Conservation (phyloP, 495 filamentous ascomycete genomes). For the Apiosordaria backusii region DNA sequence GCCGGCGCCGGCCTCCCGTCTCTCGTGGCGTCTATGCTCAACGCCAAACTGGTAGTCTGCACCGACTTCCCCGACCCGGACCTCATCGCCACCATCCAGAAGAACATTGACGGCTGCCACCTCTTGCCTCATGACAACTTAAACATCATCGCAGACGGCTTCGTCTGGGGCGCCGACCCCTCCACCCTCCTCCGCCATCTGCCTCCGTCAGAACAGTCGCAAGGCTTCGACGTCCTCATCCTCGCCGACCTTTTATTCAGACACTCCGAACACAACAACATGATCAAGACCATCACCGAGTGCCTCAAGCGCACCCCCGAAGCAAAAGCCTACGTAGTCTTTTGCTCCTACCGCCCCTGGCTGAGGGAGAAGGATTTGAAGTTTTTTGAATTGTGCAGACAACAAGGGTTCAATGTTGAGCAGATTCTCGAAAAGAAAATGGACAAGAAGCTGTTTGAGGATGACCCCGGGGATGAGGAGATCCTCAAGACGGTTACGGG, state of each 20-base stretch:
- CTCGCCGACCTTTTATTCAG: slow-evolving; percentile 88
- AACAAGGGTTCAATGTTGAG: slow-evolving; percentile 65
- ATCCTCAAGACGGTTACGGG: slow-evolving; percentile 78
- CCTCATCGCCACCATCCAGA: slow-evolving; percentile 67
- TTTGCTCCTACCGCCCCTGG: slow-evolving; percentile 92
- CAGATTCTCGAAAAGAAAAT: slow-evolving; percentile 77
- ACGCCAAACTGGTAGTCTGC: slow-evolving; percentile 66
- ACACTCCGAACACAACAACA: slow-evolving; percentile 74
- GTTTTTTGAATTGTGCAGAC: slow-evolving; percentile 74
- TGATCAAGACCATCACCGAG: slow-evolving; percentile 64
- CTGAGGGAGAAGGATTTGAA: slow-evolving; percentile 73
- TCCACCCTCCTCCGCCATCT: slow-evolving; percentile 52
- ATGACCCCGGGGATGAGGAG: slow-evolving; percentile 75
- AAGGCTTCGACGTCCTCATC: slow-evolving; percentile 73
- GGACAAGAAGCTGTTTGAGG: slow-evolving; percentile 82
- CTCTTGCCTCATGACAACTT: slow-evolving; percentile 24
- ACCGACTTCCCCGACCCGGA: slow-evolving; percentile 88
- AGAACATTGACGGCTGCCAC: slow-evolving; percentile 59
- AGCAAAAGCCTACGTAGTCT: slow-evolving; percentile 77
- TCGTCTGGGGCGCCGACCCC: slow-evolving; percentile 70
- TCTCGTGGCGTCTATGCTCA: slow-evolving; percentile 68
- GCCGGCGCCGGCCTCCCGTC: slow-evolving; percentile 84
- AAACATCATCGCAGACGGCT: slow-evolving; percentile 57
- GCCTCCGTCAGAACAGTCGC: slow-evolving; percentile 7
- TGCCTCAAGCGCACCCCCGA: slow-evolving; percentile 54